These are phyloP conservation scores for Aquilaria yunnanensis DNA, from an alignment of 345 rosid genomes.

Conservation along the genomic window DNA sequence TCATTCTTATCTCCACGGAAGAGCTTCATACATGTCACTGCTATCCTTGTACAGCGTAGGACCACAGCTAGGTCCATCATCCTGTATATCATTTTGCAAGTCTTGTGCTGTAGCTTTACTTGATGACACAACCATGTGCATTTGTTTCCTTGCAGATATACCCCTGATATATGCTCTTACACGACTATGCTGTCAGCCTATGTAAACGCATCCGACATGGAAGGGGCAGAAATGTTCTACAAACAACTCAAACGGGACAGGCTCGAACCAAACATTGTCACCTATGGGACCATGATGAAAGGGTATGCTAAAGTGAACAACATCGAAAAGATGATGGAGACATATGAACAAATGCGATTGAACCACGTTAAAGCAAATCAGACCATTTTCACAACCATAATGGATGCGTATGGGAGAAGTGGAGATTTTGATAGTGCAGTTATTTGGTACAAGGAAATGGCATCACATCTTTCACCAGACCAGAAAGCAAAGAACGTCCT, in stretches of 20 bases:
- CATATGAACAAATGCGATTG: constrained; percentile 58
- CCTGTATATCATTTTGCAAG: too few relatives aligned
- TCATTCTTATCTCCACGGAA: too few relatives aligned
- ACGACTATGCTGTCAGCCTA: constrained; percentile 93
- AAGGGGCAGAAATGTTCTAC: constrained; percentile 91
- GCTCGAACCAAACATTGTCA: constrained; percentile 60
- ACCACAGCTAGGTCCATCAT: too few relatives aligned
- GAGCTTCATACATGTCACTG: too few relatives aligned
- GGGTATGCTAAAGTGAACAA: constrained; percentile 69
- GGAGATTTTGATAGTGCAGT: constrained; percentile 78
- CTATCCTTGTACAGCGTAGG: too few relatives aligned
- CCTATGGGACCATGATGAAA: constrained; percentile 79
- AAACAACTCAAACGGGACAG: constrained; percentile 65
- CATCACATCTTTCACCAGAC: constrained; percentile 50
- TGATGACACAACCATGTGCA: background rate
- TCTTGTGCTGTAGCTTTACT: too few relatives aligned
- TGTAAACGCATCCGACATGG: constrained; percentile 86
- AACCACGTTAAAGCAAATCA: constrained; percentile 66
- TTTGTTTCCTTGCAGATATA: constrained; percentile 41
- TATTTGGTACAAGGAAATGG: constrained; percentile 88
- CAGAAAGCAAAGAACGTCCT: constrained; percentile 87
- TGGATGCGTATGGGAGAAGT: constrained; percentile 87
- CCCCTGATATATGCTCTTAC: constrained; percentile 82
- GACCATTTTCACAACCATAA: constrained; percentile 72
- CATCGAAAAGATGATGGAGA: constrained; percentile 72